These are phyloP conservation scores for Aspergillus hancockii DNA, from an alignment of 495 filamentous ascomycete species.

Conservation along the genomic window DNA sequence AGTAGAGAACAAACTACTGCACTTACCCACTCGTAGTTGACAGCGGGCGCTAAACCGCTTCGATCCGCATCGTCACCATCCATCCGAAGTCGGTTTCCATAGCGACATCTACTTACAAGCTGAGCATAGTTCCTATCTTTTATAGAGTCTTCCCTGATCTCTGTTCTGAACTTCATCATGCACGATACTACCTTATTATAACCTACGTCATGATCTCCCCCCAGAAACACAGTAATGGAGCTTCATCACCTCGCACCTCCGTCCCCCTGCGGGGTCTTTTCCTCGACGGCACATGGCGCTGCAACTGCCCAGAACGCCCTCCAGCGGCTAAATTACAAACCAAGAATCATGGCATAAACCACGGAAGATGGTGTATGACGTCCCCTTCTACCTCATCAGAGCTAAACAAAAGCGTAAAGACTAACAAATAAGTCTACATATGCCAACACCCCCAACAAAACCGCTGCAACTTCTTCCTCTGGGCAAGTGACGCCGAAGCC, in stretches of 20 bases:
- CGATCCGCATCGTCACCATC: background rate
- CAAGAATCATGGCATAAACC: conserved; percentile 66
- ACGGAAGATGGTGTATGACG: conserved; percentile 57
- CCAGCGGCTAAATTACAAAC: conserved; percentile 60
- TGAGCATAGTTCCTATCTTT: background rate
- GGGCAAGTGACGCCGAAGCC: conserved; percentile 59
- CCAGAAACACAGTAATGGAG: conserved; percentile 17
- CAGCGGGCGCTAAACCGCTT: conserved; percentile 1
- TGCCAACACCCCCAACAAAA: conserved; percentile 55
- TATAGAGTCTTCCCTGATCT: background rate
- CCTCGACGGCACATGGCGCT: conserved; percentile 57
- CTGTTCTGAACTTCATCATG: background rate
- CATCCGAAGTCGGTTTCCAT: conserved; percentile 6
- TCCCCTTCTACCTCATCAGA: background rate
- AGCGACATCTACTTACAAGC: conserved; percentile 6
- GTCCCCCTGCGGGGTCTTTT: conserved; percentile 55
- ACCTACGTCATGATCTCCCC: conserved; percentile 23
- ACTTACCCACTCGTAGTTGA: background rate
- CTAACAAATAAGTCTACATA: conserved; percentile 53
- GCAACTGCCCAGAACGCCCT: conserved; percentile 66
- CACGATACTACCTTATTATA: background rate
- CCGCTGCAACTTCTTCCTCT: conserved; percentile 72
- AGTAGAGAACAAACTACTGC: background rate
- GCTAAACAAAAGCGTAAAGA: background rate
- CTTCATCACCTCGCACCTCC: conserved; percentile 28